These are phyloP conservation scores for peach (Prunus persica) DNA, from an alignment of 306 rosid species.

Conservation along the genomic window Prunus_persica_NCBIv2 NC_034009.1:34403501-34404000, in stretches of 20 bases:
- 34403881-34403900: constrained; percentile 15
- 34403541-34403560: constrained; percentile 3
- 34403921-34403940: constrained; percentile 1
- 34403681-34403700: constrained; percentile 39
- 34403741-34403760: constrained; percentile 43
- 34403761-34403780: constrained; percentile 40
- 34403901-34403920: constrained; percentile 35
- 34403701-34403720: constrained; percentile 54
- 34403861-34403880: neutral
- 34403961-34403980: constrained; percentile 2
- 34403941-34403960: constrained; percentile 13
- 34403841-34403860: neutral
- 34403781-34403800: constrained; percentile 60
- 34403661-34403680: neutral
- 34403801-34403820: constrained; percentile 48
- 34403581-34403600: constrained; percentile 7
- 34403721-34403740: constrained; percentile 45
- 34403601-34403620: constrained; percentile 22
- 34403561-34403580: constrained; percentile 26
- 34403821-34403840: constrained; percentile 59
- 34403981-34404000: constrained; percentile 28
- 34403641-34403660: neutral
- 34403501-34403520: constrained; percentile 34
- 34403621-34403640: constrained; percentile 4
- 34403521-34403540: constrained; percentile 25